A percentile compares a stretch with the other conserved stretches of the same genome.
phyloP scores from a whole-genome alignment of 768 basidiomycete species.

The Pleurotus tuber-regium region DNA sequence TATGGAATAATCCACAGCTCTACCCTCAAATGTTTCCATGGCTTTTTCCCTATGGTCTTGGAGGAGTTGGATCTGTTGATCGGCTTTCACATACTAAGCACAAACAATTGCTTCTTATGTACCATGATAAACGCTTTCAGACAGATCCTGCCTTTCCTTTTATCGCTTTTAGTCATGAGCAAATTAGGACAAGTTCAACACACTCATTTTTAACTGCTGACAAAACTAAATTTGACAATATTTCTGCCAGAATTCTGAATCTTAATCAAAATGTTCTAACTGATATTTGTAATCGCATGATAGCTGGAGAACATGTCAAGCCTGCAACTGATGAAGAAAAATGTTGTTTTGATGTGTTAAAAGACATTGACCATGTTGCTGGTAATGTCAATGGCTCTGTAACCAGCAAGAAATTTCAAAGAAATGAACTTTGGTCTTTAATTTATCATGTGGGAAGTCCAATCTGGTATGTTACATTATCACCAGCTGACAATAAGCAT shows the following conservation, averaged over 20 bases:
- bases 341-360: slow-evolving; percentile 29
- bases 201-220: slow-evolving; percentile 28
- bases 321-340: slow-evolving; percentile 30
- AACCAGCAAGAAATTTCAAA: not conserved
- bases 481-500: not conserved
- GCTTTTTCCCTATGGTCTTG: slow-evolving; percentile 39
- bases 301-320: slow-evolving; percentile 21
- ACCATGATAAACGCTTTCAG: slow-evolving; percentile 28
- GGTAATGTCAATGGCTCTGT: slow-evolving; percentile 27
- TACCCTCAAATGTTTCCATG: slow-evolving; percentile 32
- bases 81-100: slow-evolving; percentile 19
- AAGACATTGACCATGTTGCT: slow-evolving; percentile 32
- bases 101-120: slow-evolving; percentile 28
- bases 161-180: slow-evolving; percentile 28
- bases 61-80: slow-evolving; percentile 21
- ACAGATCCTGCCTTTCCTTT: slow-evolving; percentile 22
- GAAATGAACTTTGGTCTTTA: slow-evolving; percentile 11
- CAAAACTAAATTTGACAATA: slow-evolving; percentile 21
- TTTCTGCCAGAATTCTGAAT: slow-evolving; percentile 19
- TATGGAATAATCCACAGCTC: slow-evolving; percentile 23
- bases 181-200: slow-evolving; percentile 19
- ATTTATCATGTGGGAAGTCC: slow-evolving; percentile 23
- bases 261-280: slow-evolving; percentile 22
- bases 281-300: slow-evolving; percentile 18
- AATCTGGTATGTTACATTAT: slow-evolving; percentile 4